phyloP scores from a whole-genome alignment of 495 filamentous ascomycete species.

The Ramalina peruviana region DNA sequence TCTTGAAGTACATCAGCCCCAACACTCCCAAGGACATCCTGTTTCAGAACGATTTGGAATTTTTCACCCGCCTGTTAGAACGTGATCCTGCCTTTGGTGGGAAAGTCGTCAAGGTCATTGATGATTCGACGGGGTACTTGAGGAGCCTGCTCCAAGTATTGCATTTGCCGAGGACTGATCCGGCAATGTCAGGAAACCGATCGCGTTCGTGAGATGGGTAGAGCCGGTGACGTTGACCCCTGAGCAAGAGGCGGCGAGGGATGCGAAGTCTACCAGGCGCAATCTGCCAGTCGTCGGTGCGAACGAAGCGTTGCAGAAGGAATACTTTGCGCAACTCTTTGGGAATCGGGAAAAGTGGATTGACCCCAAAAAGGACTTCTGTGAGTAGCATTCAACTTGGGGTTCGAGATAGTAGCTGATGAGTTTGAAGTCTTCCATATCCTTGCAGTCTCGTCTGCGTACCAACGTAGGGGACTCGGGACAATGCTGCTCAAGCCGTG shows the following conservation, averaged over 20 bases:
- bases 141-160: neutral
- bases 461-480: conserved; percentile 37
- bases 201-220: conserved; percentile 15
- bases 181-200: conserved; percentile 3
- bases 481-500: conserved; percentile 36
- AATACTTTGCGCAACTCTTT: conserved; percentile 9
- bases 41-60: conserved; percentile 1
- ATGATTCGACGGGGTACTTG: conserved; percentile 6
- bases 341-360: conserved; percentile 4
- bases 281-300: neutral
- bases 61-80: neutral
- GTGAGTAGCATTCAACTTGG: neutral
- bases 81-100: conserved; percentile 1
- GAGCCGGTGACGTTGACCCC: conserved; percentile 8
- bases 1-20: conserved; percentile 7
- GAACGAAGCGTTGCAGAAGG: conserved; percentile 3
- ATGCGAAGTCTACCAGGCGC: neutral
- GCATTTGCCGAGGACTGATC: neutral
- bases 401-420: neutral
- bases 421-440: conserved; percentile 19
- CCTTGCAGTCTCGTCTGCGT: conserved; percentile 29
- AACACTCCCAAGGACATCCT: conserved; percentile 1
- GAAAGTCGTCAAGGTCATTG: conserved; percentile 8
- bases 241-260: conserved; percentile 4
- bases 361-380: conserved; percentile 6